Evolutionary conservation across 2,329 filamentous ascomycete genomes (phyloP), one percentile per base, ranked within the genome.

Genomic region (Xylariaceae sp.): DNA sequence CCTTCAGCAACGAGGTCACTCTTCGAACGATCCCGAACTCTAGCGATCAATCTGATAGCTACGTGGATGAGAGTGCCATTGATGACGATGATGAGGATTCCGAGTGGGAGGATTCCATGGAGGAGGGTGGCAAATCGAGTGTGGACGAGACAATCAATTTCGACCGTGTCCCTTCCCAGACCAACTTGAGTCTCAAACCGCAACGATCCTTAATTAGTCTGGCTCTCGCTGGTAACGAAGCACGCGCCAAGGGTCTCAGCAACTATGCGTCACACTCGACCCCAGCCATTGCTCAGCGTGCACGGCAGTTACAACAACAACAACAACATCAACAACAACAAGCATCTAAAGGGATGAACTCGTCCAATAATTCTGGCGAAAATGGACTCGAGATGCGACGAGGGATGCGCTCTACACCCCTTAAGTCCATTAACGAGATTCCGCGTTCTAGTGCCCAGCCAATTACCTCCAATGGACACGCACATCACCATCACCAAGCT

Each of bases 201-300:
- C 82, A 87, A 37, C 84, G 86, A 38, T 97, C 91, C 2, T 78
- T 97, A 31, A 84, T 98, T 51, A 96, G 90, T 1, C 82, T 91
- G 39, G 85, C 91, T 74, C 81, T 98, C 61, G 85, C 87, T 54
- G 57, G 72, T 11, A 83, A 95, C 59, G 84, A 80, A 50, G 84
- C 87, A 62, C 83, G 86, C 38, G 78, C 83, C 36, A 75, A 73
- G 57, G 82, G 73, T 40, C 75, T 91, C n/a, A 77, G 81, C 48
- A 83, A 83, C 60, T 78, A 75, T 39, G 83, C 83, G 18, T 67
- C 83, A 66, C 68, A 85, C 71, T 69, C 83, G 61, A 64, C 88
- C 64, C 67, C 89, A 67, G 63, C 89, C 70, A 64, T 90, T 68
- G 54, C 86, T 71, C 59, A 84, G 78, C 43, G 84, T 70, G 51